Evolutionary conservation across 768 basidiomycete species (phyloP).

Genomic region (Collybiopsis confluens): DNA sequence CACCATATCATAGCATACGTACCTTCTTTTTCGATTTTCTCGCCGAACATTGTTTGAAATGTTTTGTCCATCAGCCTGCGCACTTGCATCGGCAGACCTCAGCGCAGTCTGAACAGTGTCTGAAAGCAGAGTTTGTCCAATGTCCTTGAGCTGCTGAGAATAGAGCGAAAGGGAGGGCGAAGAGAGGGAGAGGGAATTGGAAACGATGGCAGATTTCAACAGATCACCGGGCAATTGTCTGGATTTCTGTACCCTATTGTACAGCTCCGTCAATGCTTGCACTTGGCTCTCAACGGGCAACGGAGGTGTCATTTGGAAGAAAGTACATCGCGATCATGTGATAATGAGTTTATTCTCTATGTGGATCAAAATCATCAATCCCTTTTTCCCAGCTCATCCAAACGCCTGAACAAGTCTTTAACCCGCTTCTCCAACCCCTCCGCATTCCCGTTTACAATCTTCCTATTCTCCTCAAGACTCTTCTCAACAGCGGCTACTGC

Average conservation of each 20-base stretch:
- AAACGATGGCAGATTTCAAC: conserved; percentile 26
- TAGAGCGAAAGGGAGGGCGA: conserved; percentile 28
- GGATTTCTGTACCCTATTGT: conserved; percentile 37
- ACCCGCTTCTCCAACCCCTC: conserved; percentile 57
- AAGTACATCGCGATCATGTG: too few species aligned
- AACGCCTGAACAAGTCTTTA: conserved; percentile 32
- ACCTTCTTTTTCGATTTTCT: conserved; percentile 57
- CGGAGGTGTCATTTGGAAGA: neutral
- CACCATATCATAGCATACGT: conserved; percentile 22
- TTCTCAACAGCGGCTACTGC: conserved; percentile 71
- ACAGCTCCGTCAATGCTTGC: conserved; percentile 41
- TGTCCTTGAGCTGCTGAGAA: conserved; percentile 42
- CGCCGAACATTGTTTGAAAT: conserved; percentile 42
- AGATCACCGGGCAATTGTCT: conserved; percentile 44
- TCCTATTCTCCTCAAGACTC: conserved; percentile 72
- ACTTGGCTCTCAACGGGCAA: conserved; percentile 36
- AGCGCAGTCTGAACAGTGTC: conserved; percentile 58
- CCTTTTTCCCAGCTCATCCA: conserved; percentile 27
- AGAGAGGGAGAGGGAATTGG: conserved; percentile 15
- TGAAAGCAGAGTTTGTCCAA: conserved; percentile 44
- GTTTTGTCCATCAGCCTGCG: conserved; percentile 45
- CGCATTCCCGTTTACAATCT: conserved; percentile 71
- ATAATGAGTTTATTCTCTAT: neutral
- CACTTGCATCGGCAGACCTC: conserved; percentile 49
- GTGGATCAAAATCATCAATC: too few species aligned